A percentile compares a stretch with the other conserved stretches of the same genome.
Conservation (phyloP, 1,284 basidiomycete species). For the Thelephora terrestris region DNA sequence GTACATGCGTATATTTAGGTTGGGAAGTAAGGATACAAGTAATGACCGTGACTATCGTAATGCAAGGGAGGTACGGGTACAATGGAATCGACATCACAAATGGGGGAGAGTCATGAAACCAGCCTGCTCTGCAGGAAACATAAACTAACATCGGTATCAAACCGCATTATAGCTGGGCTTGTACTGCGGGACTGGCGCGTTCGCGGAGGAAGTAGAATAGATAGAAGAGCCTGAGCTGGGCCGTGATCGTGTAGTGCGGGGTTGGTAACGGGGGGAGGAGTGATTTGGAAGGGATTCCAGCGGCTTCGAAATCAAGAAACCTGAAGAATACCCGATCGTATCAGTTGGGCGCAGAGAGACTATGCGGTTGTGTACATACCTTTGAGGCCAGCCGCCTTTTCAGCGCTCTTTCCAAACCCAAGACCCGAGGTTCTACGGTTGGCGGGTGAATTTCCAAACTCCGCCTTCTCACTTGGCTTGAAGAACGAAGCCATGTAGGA, state of each 20-base stretch:
- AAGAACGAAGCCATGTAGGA: slow-evolving; percentile 24
- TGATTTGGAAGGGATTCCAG: slow-evolving; percentile 30
- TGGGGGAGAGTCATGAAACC: too few relatives aligned
- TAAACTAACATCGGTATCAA: slow-evolving; percentile 6
- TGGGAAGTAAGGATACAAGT: too few relatives aligned
- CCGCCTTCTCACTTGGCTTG: slow-evolving; percentile 9
- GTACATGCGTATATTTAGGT: too few relatives aligned
- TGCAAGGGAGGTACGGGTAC: too few relatives aligned
- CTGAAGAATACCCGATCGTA: slow-evolving; percentile 11
- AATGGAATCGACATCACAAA: too few relatives aligned
- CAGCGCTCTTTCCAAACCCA: slow-evolving; percentile 63
- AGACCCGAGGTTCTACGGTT: slow-evolving; percentile 12
- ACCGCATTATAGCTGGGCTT: slow-evolving; percentile 22
- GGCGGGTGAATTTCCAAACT: background rate
- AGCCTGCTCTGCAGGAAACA: too few relatives aligned
- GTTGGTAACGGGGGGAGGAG: slow-evolving; percentile 15
- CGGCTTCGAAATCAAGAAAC: slow-evolving; percentile 29
- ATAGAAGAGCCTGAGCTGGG: slow-evolving; percentile 11
- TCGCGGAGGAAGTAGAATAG: background rate
- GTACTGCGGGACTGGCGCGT: slow-evolving; percentile 19
- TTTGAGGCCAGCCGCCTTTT: slow-evolving; percentile 58
- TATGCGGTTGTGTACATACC: slow-evolving; percentile 27
- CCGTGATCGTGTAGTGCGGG: slow-evolving; percentile 15
- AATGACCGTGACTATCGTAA: too few relatives aligned
- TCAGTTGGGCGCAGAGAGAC: slow-evolving; percentile 2